Percentiles rank a stretch among this genome's conserved stretches.
These are phyloP conservation scores for Paraphoma chrysanthemicola DNA, from an alignment of 2,329 filamentous ascomycete genomes.

Conservation along the genomic window DNA sequence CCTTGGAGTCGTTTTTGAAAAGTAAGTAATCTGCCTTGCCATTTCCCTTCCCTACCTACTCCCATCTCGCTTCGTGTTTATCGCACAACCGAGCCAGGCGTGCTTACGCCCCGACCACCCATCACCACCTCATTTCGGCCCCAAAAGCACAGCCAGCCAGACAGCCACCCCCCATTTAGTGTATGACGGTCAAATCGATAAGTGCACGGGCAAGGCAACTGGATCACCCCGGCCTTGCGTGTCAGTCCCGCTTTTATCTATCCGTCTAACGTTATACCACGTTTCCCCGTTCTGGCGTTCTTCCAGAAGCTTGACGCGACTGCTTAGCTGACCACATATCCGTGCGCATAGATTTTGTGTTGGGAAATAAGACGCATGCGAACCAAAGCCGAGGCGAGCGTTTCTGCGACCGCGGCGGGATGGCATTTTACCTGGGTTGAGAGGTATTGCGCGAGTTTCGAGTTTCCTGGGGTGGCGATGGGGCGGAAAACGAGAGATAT, in stretches of 20 bases:
- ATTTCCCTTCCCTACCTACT: slow-evolving; percentile 1
- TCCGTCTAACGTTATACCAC: slow-evolving; percentile 13
- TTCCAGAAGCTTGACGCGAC: slow-evolving; percentile 3
- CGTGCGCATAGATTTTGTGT: slow-evolving; percentile 29
- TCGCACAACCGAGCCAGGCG: background rate
- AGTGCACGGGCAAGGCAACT: slow-evolving; percentile 5
- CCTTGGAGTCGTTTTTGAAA: slow-evolving; percentile 95
- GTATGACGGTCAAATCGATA: slow-evolving; percentile 18
- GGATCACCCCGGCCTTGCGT: slow-evolving; percentile 1
- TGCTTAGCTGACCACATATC: slow-evolving; percentile 8
- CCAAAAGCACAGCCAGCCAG: slow-evolving; percentile 6
- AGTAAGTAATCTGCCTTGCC: slow-evolving; percentile 64
- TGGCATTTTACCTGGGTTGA: background rate
- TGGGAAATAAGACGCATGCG: slow-evolving; percentile 20
- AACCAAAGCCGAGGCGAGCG: background rate
- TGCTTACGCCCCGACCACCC: slow-evolving; percentile 1
- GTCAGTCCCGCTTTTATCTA: background rate
- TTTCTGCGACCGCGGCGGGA: too few relatives aligned
- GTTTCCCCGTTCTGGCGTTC: background rate
- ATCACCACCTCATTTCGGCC: slow-evolving; percentile 6
- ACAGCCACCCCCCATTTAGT: slow-evolving; percentile 33
- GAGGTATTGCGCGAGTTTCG: background rate
- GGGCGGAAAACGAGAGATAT: background rate
- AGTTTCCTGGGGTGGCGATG: background rate
- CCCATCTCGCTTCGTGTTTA: slow-evolving; percentile 1